A percentile compares a stretch with the other conserved stretches of the same genome.
phyloP scores from a whole-genome alignment of 768 basidiomycete genomes.

The Phaeolepiota aurea region DNA sequence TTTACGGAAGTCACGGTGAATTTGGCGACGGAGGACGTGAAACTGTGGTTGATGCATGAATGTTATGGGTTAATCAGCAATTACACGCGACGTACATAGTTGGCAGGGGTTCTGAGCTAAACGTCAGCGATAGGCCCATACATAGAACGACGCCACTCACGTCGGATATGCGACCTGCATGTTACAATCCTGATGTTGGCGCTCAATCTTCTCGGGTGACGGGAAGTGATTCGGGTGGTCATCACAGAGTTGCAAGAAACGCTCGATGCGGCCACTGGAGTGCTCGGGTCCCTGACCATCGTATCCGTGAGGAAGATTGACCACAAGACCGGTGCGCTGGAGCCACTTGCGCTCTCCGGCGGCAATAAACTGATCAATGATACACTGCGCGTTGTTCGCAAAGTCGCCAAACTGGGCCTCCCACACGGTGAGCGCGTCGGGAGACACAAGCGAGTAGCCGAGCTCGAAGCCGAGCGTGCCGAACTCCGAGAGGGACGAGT shows the following conservation, averaged over 20 bases:
- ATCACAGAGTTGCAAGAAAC: slow-evolving; percentile 96
- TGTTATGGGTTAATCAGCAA: background rate
- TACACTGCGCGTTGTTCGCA: slow-evolving; percentile 94
- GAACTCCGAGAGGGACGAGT: slow-evolving; percentile 94
- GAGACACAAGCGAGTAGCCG: slow-evolving; percentile 96
- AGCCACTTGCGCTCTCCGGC: slow-evolving; percentile 98
- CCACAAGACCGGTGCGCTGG: slow-evolving; percentile 84
- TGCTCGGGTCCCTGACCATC: slow-evolving; percentile 99
- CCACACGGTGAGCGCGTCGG: slow-evolving; percentile 90
- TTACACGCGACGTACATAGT: slow-evolving; percentile 52
- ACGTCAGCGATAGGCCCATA: no score
- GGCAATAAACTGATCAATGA: slow-evolving; percentile 98
- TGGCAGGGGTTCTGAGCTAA: slow-evolving; percentile 74
- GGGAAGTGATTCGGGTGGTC: slow-evolving; percentile 94
- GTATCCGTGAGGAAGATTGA: slow-evolving; percentile 91
- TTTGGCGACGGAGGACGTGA: slow-evolving; percentile 95
- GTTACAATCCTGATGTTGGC: slow-evolving; percentile 98
- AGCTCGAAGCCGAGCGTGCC: slow-evolving; percentile 96
- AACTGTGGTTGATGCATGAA: slow-evolving; percentile 37
- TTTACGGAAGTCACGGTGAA: slow-evolving; percentile 97
- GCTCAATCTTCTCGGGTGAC: slow-evolving; percentile 77
- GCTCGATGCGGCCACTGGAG: slow-evolving; percentile 89
- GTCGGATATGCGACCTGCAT: slow-evolving; percentile 99
- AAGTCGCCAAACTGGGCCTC: slow-evolving; percentile 99
- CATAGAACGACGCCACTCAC: slow-evolving; percentile 49